phyloP scores from a whole-genome alignment of 495 filamentous ascomycete species.

The Podospora sp. region DNA sequence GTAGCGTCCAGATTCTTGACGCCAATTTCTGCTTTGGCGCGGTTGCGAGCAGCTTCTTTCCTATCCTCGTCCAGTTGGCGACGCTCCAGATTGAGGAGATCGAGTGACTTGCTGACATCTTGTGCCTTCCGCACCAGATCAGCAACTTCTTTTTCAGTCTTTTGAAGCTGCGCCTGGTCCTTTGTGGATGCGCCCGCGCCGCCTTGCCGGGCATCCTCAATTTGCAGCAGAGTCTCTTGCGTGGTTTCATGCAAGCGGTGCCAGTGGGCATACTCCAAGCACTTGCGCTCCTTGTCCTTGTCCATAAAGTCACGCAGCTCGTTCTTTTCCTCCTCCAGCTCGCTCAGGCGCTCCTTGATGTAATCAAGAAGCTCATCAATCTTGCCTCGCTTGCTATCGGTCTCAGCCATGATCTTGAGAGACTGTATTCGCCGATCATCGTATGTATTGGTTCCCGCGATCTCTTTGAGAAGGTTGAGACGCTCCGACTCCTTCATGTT shows the following conservation, averaged over 20 bases:
- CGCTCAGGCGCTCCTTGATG: slow-evolving; percentile 83
- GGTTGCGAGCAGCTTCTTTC: slow-evolving; percentile 71
- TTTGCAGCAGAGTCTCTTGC: slow-evolving; percentile 71
- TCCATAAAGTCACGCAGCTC: slow-evolving; percentile 91
- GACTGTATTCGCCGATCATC: slow-evolving; percentile 87
- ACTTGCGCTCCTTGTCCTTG: slow-evolving; percentile 89
- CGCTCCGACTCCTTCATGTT: slow-evolving; percentile 97
- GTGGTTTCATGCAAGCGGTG: slow-evolving; percentile 83
- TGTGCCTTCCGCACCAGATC: slow-evolving; percentile 76
- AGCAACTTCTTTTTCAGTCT: slow-evolving; percentile 79
- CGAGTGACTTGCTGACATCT: slow-evolving; percentile 76
- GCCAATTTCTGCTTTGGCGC: slow-evolving; percentile 83
- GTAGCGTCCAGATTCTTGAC: slow-evolving; percentile 79
- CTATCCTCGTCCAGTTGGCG: slow-evolving; percentile 87
- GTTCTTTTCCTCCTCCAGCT: slow-evolving; percentile 96
- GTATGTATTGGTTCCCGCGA: slow-evolving; percentile 96
- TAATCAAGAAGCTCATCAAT: slow-evolving; percentile 90
- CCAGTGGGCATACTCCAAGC: slow-evolving; percentile 92
- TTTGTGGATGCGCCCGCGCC: slow-evolving; percentile 83
- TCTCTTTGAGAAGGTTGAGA: slow-evolving; percentile 89
- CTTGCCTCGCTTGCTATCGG: slow-evolving; percentile 88
- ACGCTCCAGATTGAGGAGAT: slow-evolving; percentile 86
- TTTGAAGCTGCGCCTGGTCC: slow-evolving; percentile 72
- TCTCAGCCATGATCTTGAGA: slow-evolving; percentile 95
- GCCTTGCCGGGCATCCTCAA: slow-evolving; percentile 79